These are phyloP conservation scores for Suhomyces vadensis DNA, from an alignment of 805 yeast species.

Conservation along the genomic window DNA sequence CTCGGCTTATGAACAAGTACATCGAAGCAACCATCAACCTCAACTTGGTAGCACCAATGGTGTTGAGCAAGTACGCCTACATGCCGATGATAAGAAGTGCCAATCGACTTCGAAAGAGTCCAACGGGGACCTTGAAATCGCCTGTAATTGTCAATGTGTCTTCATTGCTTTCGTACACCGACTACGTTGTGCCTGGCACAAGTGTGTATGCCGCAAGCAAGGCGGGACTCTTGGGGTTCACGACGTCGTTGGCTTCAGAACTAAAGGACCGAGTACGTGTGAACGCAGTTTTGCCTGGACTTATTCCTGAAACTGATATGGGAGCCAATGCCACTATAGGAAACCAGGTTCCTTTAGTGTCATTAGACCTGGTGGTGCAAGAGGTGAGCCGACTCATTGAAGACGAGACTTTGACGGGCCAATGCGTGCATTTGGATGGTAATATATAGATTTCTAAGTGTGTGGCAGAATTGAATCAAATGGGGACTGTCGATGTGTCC, in stretches of 20 bases:
- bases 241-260: conserved; percentile 60
- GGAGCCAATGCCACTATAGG: conserved; percentile 36
- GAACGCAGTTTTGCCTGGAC: conserved; percentile 69
- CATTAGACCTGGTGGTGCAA: conserved; percentile 30
- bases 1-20: conserved; percentile 39
- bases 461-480: neutral
- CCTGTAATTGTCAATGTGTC: conserved; percentile 61
- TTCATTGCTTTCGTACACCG: conserved; percentile 55
- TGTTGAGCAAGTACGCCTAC: conserved; percentile 53
- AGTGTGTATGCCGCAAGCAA: conserved; percentile 69
- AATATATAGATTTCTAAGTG: neutral
- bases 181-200: conserved; percentile 50
- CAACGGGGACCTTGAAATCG: conserved; percentile 3
- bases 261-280: conserved; percentile 57
- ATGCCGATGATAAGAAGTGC: conserved; percentile 48
- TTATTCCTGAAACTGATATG: conserved; percentile 68
- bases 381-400: conserved; percentile 22
- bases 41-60: conserved; percentile 63
- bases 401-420: conserved; percentile 30
- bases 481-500: neutral
- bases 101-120: neutral
- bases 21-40: conserved; percentile 50
- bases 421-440: conserved; percentile 21
- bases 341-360: conserved; percentile 15
- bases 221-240: conserved; percentile 66